Percentiles rank a stretch among this genome's conserved stretches.
Conservation (phyloP, 768 basidiomycete species). For the Ramaria sp. region DNA sequence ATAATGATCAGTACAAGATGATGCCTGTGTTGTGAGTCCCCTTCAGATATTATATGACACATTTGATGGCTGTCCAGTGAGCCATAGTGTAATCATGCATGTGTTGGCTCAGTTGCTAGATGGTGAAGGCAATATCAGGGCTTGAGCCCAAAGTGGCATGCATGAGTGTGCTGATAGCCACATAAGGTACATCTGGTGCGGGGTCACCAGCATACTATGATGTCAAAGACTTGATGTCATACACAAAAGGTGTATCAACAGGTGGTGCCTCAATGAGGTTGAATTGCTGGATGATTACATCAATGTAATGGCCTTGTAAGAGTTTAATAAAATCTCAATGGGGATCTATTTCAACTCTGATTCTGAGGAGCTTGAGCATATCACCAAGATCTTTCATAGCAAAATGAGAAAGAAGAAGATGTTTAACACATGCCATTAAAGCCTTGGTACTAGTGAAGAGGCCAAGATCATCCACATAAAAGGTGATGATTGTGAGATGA, state of each 20-base stretch:
- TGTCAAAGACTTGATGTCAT: neutral
- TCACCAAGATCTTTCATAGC: conserved; percentile 25
- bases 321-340: conserved; percentile 8
- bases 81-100: conserved; percentile 10
- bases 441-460: conserved; percentile 9
- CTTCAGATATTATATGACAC: conserved; percentile 19
- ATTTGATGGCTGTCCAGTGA: conserved; percentile 19
- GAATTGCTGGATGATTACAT: conserved; percentile 4
- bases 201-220: neutral
- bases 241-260: conserved; percentile 8
- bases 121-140: conserved; percentile 24
- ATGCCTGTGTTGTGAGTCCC: conserved; percentile 16
- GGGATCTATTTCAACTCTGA: conserved; percentile 20
- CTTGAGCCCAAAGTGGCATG: conserved; percentile 22
- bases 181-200: conserved; percentile 14
- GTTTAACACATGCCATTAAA: conserved; percentile 6
- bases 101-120: conserved; percentile 18
- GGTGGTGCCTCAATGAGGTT: conserved; percentile 1
- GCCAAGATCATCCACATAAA: conserved; percentile 23
- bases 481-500: conserved; percentile 13
- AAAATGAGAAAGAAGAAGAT: conserved; percentile 15
- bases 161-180: conserved; percentile 20
- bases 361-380: conserved; percentile 23
- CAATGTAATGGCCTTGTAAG: conserved; percentile 9
- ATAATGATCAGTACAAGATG: neutral